These are phyloP conservation scores for Plasmodium adleri DNA, from an alignment of 169 alveolate genomes.

Conservation along the genomic window DNA sequence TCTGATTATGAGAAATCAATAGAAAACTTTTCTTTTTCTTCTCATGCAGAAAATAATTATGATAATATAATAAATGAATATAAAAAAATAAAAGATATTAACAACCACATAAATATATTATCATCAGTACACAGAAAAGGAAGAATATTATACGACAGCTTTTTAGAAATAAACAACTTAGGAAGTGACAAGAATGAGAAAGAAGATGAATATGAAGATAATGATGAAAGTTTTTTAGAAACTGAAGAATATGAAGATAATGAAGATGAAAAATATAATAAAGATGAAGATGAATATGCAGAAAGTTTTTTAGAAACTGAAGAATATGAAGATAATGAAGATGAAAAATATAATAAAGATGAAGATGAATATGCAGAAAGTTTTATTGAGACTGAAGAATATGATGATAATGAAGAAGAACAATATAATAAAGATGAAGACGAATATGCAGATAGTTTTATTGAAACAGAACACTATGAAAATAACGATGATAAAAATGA, in stretches of 20 bases:
- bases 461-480: too few relatives aligned
- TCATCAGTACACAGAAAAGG: too few relatives aligned
- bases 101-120: too few relatives aligned
- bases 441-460: background rate
- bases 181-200: background rate
- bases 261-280: conserved; percentile 4
- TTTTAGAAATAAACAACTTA: background rate
- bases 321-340: conserved; percentile 19
- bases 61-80: too few relatives aligned
- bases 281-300: conserved; percentile 6
- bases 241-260: conserved; percentile 12
- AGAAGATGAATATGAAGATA: background rate
- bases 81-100: too few relatives aligned
- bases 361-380: conserved; percentile 26
- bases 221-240: conserved; percentile 10
- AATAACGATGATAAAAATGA: background rate
- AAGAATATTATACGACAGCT: too few relatives aligned
- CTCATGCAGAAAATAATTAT: too few relatives aligned
- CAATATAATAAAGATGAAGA: background rate
- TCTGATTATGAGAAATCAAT: too few relatives aligned
- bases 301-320: conserved; percentile 13
- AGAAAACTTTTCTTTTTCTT: too few relatives aligned
- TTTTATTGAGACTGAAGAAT: conserved; percentile 1
- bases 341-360: background rate
- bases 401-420: background rate